These are phyloP conservation scores for Chondrus crispus DNA, from an alignment of 23 red algal genomes.

Conservation along the genomic window DNA sequence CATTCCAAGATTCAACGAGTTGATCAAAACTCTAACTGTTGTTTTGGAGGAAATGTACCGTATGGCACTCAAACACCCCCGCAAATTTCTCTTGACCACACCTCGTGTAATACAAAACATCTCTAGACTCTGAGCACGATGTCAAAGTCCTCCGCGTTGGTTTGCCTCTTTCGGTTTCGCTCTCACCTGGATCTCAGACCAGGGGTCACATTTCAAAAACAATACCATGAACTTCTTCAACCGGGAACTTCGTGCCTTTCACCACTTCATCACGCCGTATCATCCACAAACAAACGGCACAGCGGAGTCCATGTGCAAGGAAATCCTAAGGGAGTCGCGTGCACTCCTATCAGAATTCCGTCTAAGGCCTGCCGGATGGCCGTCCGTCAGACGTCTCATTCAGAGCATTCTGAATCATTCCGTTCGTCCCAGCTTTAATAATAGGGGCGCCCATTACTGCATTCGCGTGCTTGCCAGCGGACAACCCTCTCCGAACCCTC, in stretches of 20 bases:
- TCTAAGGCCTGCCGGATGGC: neutral
- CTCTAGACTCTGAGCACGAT: too few species aligned
- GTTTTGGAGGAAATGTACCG: too few species aligned
- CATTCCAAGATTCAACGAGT: conserved; percentile 28
- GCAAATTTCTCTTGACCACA: too few species aligned
- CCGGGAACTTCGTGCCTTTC: neutral
- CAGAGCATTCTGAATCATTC: neutral
- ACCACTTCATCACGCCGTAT: neutral
- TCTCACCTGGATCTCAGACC: neutral
- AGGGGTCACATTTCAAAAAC: neutral
- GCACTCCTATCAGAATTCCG: neutral
- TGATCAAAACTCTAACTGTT: too few species aligned
- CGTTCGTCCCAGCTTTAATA: neutral
- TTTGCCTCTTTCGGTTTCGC: neutral
- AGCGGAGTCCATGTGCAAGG: neutral
- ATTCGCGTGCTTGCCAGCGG: neutral
- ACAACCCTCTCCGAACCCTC: neutral
- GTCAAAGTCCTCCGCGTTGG: too few species aligned
- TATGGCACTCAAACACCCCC: too few species aligned
- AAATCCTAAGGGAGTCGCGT: neutral
- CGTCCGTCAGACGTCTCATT: neutral
- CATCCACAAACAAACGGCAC: neutral
- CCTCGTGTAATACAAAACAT: too few species aligned
- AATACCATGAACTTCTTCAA: neutral
- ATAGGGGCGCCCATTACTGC: neutral